These are phyloP conservation scores for Arachnomyces sp. DNA, from an alignment of 2,329 filamentous ascomycete genomes.

Conservation along the genomic window DNA sequence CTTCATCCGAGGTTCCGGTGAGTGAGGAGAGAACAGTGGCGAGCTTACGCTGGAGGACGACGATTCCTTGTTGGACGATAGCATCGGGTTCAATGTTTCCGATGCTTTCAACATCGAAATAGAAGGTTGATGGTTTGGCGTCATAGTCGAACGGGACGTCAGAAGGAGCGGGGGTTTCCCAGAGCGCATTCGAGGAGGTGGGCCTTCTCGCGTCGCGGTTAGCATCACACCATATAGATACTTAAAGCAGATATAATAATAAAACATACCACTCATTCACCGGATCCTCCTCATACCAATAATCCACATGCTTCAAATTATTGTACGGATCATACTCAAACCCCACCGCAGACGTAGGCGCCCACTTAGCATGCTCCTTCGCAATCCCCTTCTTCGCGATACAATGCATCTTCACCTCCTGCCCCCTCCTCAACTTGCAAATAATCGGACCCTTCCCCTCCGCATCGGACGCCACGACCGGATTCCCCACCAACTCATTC, in stretches of 20 bases:
- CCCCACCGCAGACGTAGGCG: constrained; percentile 80
- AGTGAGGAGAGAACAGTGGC: constrained; percentile 66
- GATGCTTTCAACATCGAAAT: constrained; percentile 85
- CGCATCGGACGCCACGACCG: constrained; percentile 68
- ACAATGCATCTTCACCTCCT: constrained; percentile 83
- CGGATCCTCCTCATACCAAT: constrained; percentile 88
- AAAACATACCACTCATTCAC: constrained; percentile 74
- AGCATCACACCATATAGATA: background rate
- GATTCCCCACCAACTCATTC: constrained; percentile 68
- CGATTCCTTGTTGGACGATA: constrained; percentile 83
- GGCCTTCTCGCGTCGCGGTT: constrained; percentile 21
- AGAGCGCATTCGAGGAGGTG: constrained; percentile 46
- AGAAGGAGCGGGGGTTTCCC: constrained; percentile 69
- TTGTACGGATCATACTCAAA: constrained; percentile 99
- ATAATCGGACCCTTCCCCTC: constrained; percentile 78
- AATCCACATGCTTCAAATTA: constrained; percentile 81
- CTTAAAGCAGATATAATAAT: constrained; percentile 19
- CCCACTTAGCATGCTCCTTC: constrained; percentile 98
- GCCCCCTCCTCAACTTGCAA: constrained; percentile 79
- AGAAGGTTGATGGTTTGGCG: constrained; percentile 76
- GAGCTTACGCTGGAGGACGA: constrained; percentile 82
- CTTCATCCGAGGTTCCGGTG: constrained; percentile 42
- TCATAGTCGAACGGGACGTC: constrained; percentile 88
- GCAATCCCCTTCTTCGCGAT: constrained; percentile 97
- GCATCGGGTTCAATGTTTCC: constrained; percentile 83